Evolutionary conservation across 129 eudicot species (phyloP).

Genomic region (sunflower (Helianthus annuus)): HanXRQr2.0-SUNRISE NC_035443.2:181151289-181151788

Average conservation of each 20-base stretch:
- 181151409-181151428: conserved; percentile 7
- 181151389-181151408: conserved; percentile 49
- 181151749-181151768: too few species aligned
- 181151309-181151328: too few species aligned
- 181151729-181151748: too few species aligned
- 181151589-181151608: conserved; percentile 64
- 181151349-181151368: conserved; percentile 75
- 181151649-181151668: conserved; percentile 43
- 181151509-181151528: conserved; percentile 37
- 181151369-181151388: conserved; percentile 52
- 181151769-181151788: too few species aligned
- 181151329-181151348: conserved; percentile 43
- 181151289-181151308: too few species aligned
- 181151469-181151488: not conserved
- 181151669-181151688: not conserved
- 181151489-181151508: not conserved
- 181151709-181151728: not conserved
- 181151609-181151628: conserved; percentile 41
- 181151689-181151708: not conserved
- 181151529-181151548: conserved; percentile 10
- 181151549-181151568: conserved; percentile 22
- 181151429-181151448: not conserved
- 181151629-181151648: conserved; percentile 54
- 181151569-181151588: conserved; percentile 54
- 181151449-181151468: not conserved